Conservation (phyloP, 345 rosid genomes). For the Gossypium arboreum region DNA sequence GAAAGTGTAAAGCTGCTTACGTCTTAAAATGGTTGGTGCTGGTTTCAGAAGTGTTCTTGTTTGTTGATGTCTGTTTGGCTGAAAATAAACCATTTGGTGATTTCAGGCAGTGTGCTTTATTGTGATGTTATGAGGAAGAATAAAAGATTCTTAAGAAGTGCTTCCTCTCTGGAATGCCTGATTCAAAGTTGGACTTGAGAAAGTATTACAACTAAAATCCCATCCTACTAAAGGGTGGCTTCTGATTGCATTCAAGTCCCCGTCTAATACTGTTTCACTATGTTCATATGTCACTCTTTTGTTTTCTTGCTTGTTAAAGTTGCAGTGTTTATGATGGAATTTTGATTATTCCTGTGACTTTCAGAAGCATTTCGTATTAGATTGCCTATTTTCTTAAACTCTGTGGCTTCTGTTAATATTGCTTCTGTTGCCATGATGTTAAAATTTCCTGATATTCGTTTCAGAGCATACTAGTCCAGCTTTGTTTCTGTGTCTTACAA, state of each 20-base stretch:
- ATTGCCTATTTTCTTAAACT: not conserved
- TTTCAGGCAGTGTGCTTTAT: conserved; percentile 72
- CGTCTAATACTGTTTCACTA: not conserved
- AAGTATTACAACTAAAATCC: conserved; percentile 84
- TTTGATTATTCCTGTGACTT: not conserved
- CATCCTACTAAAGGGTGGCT: conserved; percentile 87
- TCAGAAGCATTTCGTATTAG: not conserved
- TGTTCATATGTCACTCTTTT: not conserved
- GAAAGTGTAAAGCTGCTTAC: conserved; percentile 98
- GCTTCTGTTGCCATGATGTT: not conserved
- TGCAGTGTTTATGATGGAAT: not conserved
- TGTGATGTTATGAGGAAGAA: conserved; percentile 94
- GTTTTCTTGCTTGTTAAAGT: not conserved
- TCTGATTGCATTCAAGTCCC: not conserved
- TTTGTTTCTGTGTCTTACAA: not conserved
- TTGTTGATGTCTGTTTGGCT: not conserved
- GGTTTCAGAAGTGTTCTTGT: not conserved
- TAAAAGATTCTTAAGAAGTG: conserved; percentile 73
- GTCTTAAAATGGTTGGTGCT: conserved; percentile 83
- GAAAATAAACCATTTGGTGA: conserved; percentile 23
- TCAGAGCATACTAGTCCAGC: not conserved
- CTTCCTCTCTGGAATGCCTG: conserved; percentile 99
- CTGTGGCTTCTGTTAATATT: not conserved
- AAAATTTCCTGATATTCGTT: not conserved
- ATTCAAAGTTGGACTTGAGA: conserved; percentile 52